Evolutionary conservation across 2,329 filamentous ascomycete species (phyloP), one percentile per base, ranked within the genome.

Genomic region (Nigrospora oryzae): DNA sequence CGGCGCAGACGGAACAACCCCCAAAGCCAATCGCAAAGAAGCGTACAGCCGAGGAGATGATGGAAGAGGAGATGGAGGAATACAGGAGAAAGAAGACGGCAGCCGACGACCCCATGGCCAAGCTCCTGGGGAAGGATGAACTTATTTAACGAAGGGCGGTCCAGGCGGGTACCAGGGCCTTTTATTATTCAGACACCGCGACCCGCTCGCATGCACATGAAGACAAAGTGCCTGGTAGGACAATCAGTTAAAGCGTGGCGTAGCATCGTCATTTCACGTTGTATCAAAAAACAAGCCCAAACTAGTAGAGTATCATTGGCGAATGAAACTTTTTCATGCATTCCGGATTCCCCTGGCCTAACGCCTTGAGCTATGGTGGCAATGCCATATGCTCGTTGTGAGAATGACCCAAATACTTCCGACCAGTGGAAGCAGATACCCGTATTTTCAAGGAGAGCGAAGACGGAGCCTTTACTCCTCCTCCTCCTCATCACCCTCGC

Each of bases 81-180:
- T 95, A 94, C 62, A 79, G 89, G 55, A 77, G 80, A 53, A 90
- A 89, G 61, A 75, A 83, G 51, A 77, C 80, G 42, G 81, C 79
- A 28, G 81, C 83, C 1, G 78, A 88, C 51, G 90, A 95, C 67
- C 90, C 90, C 0, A 95, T 95, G 90, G 86, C 88, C 1, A 82
- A 80, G 6, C 79, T 88, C 54, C 63, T 94, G 38, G 86, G 85
- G 19, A 86, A 81, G 60, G 85, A 89, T 58, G 80, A 86, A 55
- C 61, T 86, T 51, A 61, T 79, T 50, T 63, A 67, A 51, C 70
- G 64, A 38, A 6, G 23, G 15, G 5, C 5, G 5, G 8, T 28
- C 5, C 7, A 28, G 23, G 5, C 23, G 23, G 23, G 23, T 10
- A 28, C 23, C 23, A 5, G 23, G 7, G 7, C 23, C 8, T 10